Evolutionary conservation across 2,329 filamentous ascomycete species (phyloP).

Genomic region (Neonectria faginata): DNA sequence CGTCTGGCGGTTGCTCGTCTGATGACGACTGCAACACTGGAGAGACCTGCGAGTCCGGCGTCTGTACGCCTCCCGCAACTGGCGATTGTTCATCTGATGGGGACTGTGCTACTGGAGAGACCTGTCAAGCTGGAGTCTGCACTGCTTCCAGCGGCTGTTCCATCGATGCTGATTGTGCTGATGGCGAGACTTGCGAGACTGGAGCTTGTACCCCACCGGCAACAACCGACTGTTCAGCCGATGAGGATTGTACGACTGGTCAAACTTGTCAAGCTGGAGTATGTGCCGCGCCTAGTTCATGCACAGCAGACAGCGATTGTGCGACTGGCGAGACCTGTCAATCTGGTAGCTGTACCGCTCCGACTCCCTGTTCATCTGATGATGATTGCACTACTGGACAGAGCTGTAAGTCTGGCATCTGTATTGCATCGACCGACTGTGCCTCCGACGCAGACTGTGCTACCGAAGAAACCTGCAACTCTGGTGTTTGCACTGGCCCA

Average conservation of each 20-base stretch:
- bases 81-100: background rate
- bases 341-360: background rate
- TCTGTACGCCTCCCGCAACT: background rate
- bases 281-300: background rate
- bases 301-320: background rate
- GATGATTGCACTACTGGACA: slow-evolving; percentile 7
- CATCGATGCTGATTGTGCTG: slow-evolving; percentile 5
- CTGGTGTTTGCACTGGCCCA: background rate
- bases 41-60: slow-evolving; percentile 1
- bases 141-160: background rate
- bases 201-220: background rate
- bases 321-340: background rate
- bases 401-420: background rate
- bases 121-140: background rate
- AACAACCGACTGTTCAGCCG: background rate
- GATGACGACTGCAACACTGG: background rate
- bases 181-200: background rate
- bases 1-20: background rate
- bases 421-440: background rate
- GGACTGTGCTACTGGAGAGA: background rate
- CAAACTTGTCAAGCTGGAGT: background rate
- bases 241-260: background rate
- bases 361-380: background rate
- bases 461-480: background rate
- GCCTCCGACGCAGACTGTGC: background rate